Conservation (phyloP, 371 early-diverging fungal genomes). For the Mortierella sp. region DNA sequence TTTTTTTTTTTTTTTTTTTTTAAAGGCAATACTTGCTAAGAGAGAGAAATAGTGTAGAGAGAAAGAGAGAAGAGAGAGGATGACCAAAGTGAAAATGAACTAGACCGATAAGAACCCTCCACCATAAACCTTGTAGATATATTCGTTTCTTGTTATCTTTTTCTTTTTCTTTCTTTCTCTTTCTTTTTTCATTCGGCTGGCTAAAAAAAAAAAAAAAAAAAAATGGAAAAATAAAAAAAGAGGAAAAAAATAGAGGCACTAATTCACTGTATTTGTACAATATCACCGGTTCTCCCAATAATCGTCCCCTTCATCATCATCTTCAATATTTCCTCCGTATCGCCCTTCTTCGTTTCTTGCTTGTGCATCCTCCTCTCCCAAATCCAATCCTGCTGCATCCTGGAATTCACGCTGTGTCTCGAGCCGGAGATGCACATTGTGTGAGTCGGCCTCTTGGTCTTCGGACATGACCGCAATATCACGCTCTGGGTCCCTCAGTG, state of each 20-base stretch:
- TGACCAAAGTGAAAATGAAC: no score
- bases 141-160: no score
- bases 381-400: constrained; percentile 38
- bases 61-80: no score
- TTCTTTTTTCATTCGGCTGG: no score
- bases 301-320: constrained; percentile 50
- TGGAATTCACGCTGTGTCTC: constrained; percentile 52
- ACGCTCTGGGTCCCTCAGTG: constrained; percentile 37
- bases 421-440: constrained; percentile 36
- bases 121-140: no score
- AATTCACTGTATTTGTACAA: no score
- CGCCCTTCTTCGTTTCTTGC: constrained; percentile 38
- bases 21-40: no score
- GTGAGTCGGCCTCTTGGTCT: constrained; percentile 32
- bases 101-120: no score
- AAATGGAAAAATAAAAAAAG: no score
- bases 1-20: background rate
- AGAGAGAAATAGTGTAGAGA: no score
- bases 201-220: no score
- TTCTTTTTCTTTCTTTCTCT: background rate
- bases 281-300: constrained; percentile 43
- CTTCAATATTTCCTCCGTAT: constrained; percentile 42
- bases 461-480: constrained; percentile 41
- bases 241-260: no score
- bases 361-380: constrained; percentile 37